phyloP scores from a whole-genome alignment of 148 eudicot species.

The Talinum fruticosum region DNA sequence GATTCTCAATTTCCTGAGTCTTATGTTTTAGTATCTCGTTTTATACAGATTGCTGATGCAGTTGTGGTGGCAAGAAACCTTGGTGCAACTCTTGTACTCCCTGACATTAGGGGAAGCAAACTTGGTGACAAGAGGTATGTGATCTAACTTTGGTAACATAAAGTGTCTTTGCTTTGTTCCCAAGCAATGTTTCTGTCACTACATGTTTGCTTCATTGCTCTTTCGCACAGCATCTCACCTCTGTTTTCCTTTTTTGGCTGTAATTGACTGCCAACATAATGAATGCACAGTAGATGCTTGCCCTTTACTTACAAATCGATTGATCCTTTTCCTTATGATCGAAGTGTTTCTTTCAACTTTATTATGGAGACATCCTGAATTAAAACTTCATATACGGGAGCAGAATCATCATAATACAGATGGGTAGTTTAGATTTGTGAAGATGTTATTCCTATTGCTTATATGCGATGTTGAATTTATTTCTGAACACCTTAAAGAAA shows the following conservation, averaged over 20 bases:
- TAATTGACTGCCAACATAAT: background rate
- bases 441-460: background rate
- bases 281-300: background rate
- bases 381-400: background rate
- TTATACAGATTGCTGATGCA: slow-evolving; percentile 81
- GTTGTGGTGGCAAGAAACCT: slow-evolving; percentile 79
- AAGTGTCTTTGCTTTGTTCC: background rate
- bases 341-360: background rate
- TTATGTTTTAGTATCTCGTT: background rate
- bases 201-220: background rate
- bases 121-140: slow-evolving; percentile 83
- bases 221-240: no score
- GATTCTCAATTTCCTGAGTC: slow-evolving; percentile 1
- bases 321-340: background rate
- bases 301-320: background rate
- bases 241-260: background rate
- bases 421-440: background rate
- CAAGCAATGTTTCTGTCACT: background rate
- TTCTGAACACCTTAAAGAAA: background rate
- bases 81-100: slow-evolving; percentile 90
- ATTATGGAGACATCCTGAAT: background rate
- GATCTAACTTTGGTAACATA: background rate
- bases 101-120: slow-evolving; percentile 85
- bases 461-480: no score
- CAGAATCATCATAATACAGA: background rate